Evolutionary conservation across 306 rosid species (phyloP).

Genomic region (Begonia fuchsioides): DNA sequence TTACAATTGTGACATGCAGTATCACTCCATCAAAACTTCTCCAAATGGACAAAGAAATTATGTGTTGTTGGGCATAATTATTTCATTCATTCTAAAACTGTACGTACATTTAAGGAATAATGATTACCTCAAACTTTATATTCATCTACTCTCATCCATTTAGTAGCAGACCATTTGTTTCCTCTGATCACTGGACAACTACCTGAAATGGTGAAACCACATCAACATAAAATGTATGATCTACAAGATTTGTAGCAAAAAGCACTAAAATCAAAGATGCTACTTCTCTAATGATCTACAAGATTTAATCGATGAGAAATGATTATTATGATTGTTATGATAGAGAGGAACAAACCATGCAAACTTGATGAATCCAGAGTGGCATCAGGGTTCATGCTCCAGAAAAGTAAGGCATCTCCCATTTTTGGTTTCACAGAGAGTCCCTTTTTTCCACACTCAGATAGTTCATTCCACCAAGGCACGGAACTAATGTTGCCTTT

Average conservation of each 20-base stretch:
- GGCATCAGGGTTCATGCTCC: constrained; percentile 98
- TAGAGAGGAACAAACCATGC: constrained; percentile 45
- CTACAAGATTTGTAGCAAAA: background rate
- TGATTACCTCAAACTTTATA: constrained; percentile 35
- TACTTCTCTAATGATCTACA: background rate
- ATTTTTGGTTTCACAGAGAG: constrained; percentile 76
- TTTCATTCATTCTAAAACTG: no score
- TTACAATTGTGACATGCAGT: no score
- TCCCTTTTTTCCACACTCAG: constrained; percentile 73
- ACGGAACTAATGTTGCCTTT: constrained; percentile 66
- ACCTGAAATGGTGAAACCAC: constrained; percentile 45
- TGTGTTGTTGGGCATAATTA: no score
- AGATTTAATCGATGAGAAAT: background rate
- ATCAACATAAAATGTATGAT: background rate
- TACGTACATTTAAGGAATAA: no score
- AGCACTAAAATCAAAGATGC: background rate
- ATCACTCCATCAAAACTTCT: no score
- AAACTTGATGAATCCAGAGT: constrained; percentile 70
- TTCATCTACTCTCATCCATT: constrained; percentile 65
- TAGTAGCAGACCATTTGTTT: constrained; percentile 85
- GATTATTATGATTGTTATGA: background rate
- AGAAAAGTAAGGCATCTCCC: constrained; percentile 87
- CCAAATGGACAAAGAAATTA: no score
- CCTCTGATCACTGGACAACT: constrained; percentile 88
- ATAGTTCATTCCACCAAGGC: constrained; percentile 86